Conservation (phyloP, 202 grass and related monocot species). For the Zoysia matrella region DNA sequence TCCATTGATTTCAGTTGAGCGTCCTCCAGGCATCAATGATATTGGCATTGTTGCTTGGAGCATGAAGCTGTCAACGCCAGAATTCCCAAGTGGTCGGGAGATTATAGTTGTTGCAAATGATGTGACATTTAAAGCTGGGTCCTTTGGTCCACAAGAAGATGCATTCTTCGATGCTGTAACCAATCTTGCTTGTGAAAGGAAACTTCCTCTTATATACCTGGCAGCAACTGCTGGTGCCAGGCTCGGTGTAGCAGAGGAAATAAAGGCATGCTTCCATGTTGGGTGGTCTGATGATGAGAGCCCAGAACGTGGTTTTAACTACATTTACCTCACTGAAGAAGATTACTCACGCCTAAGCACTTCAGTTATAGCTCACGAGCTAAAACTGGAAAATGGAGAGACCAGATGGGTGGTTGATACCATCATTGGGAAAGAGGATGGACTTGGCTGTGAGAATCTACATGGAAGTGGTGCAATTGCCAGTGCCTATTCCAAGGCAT, state of each 20-base stretch:
- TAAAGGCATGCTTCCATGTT: constrained; percentile 91
- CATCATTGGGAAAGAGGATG: constrained; percentile 92
- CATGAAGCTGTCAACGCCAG: constrained; percentile 90
- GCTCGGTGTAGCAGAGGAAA: constrained; percentile 88
- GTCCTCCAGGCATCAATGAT: constrained; percentile 76
- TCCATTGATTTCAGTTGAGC: constrained; percentile 69
- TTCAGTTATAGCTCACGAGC: constrained; percentile 89
- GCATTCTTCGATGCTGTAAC: constrained; percentile 94
- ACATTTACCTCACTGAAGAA: constrained; percentile 87
- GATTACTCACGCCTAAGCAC: constrained; percentile 71
- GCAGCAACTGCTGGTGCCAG: constrained; percentile 93
- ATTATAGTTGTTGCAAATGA: constrained; percentile 98
- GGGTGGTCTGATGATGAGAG: constrained; percentile 89
- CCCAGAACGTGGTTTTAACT: constrained; percentile 94
- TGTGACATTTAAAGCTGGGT: constrained; percentile 90
- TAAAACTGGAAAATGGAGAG: constrained; percentile 84
- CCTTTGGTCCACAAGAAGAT: constrained; percentile 96
- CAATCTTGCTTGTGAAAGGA: constrained; percentile 88
- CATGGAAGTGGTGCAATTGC: constrained; percentile 96
- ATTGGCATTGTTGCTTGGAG: constrained; percentile 92
- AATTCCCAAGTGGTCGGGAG: constrained; percentile 83
- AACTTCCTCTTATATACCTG: constrained; percentile 36
- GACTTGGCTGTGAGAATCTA: constrained; percentile 92
- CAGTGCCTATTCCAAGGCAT: constrained; percentile 92
- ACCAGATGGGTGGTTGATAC: constrained; percentile 94